Base-by-base conservation (phyloP, 148 eudicot species). In the Vaccinium corymbosum region DNA sequence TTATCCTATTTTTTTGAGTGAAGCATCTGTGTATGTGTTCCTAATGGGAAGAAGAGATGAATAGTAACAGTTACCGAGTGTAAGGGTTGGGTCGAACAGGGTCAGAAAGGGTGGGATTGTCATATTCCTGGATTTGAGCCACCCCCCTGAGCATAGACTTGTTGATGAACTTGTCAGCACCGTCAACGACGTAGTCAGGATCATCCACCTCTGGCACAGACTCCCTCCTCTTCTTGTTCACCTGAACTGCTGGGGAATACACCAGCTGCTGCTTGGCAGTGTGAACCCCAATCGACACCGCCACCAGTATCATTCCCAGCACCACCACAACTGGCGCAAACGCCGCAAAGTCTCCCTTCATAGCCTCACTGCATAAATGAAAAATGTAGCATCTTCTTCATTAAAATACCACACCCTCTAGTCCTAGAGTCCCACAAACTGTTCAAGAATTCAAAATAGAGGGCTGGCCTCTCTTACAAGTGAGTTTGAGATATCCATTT, bases 131-230 rank as follows among this genome's bases (percentile, higher is more conserved):
- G 6, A 82, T 83, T 16, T 81, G 85, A 22, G 82, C 87, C 27
- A 86, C 82, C 48, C 56, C 82, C 78, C 87, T 64, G 82, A 86
- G 83, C 62, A 86, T 70, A 7, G 87, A 86, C 20, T 70, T 86
- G 50, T 53, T 70, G 2, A 86, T 6, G 25, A 86, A 78, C 12
- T 78, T 78, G 46, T 82, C 76, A 0, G 85, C 3, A 17, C 66
- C 66, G 1, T 19, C 48, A 17, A 80, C 73, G 0, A 83, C 82
- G 2, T 6, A 22, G 15, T 86, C 85, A 16, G 87, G 87, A 48
- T 86, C 87, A n/a, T 70, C 87, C 35, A 86, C 57, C 82, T 86
- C 87, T 1, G 82, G 82, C 48, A 86, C 48, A 22, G 82, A 66
- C 55, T 81, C 79, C 82, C 85, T 51, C 72, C 78, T 81, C 78